phyloP scores from a whole-genome alignment of 192 early-diverging fungal genomes.

The Paraglomus occultum region DNA sequence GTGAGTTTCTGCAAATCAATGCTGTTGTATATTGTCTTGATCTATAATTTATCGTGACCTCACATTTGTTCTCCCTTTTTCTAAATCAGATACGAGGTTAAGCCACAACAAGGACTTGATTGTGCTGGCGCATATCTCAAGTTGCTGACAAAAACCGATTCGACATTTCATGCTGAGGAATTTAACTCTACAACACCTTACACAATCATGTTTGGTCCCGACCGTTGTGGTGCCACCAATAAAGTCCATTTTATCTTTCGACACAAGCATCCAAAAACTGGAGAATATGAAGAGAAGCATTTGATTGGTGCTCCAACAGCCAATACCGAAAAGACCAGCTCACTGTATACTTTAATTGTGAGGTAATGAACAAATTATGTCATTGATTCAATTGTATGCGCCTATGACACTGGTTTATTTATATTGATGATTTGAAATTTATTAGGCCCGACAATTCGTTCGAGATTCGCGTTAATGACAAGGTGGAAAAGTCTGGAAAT shows the following conservation, averaged over 20 bases:
- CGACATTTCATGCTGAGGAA: slow-evolving; percentile 58
- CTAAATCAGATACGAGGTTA: slow-evolving; percentile 70
- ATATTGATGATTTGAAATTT: not conserved
- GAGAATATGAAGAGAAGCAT: slow-evolving; percentile 85
- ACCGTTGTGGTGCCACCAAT: slow-evolving; percentile 85
- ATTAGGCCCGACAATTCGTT: slow-evolving; percentile 74
- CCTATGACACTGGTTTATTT: not conserved
- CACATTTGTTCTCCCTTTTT: not conserved
- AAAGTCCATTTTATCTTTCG: slow-evolving; percentile 94
- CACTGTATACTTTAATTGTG: slow-evolving; percentile 84
- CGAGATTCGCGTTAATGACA: slow-evolving; percentile 74
- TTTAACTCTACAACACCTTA: slow-evolving; percentile 86
- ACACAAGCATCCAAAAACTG: slow-evolving; percentile 83
- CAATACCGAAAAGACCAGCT: slow-evolving; percentile 61
- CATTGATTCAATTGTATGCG: not conserved
- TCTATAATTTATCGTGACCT: not conserved
- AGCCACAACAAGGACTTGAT: slow-evolving; percentile 79
- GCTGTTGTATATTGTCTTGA: not conserved
- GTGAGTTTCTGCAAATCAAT: slow-evolving; percentile 36
- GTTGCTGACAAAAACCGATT: slow-evolving; percentile 67
- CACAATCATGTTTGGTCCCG: slow-evolving; percentile 89
- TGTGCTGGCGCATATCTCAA: slow-evolving; percentile 96
- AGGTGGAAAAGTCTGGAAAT: slow-evolving; percentile 60
- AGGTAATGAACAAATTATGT: slow-evolving; percentile 31
- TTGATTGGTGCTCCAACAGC: slow-evolving; percentile 65